Evolutionary conservation across 2,329 filamentous ascomycete species (phyloP).

Genomic region (Clonostachys chloroleuca): DNA sequence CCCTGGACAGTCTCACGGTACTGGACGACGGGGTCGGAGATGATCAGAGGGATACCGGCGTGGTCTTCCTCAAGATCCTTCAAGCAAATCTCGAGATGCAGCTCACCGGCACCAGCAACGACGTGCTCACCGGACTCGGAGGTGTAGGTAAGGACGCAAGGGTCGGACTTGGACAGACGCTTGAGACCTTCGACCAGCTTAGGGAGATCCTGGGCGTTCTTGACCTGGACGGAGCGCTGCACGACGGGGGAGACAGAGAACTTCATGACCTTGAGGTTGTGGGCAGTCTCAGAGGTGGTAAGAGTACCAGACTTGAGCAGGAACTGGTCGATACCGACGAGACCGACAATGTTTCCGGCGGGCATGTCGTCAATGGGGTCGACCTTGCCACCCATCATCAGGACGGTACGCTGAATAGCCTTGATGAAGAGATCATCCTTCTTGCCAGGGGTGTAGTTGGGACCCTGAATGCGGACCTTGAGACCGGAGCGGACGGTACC

Average conservation of each 20-base stretch:
- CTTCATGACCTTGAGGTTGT: constrained; percentile 99
- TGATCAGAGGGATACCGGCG: constrained; percentile 94
- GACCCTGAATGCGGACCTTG: constrained; percentile 99
- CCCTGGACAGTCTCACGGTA: constrained; percentile 93
- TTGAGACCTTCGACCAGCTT: constrained; percentile 99
- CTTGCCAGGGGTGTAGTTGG: constrained; percentile 96
- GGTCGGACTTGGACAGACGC: constrained; percentile 99
- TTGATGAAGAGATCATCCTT: constrained; percentile 99
- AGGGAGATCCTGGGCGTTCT: constrained; percentile 99
- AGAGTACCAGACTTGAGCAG: constrained; percentile 99
- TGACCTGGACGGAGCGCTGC: constrained; percentile 97
- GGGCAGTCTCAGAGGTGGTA: constrained; percentile 92
- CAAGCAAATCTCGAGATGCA: constrained; percentile 99
- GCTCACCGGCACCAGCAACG: constrained; percentile 97
- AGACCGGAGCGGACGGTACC: constrained; percentile 97
- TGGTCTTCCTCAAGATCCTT: constrained; percentile 99
- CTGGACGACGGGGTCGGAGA: constrained; percentile 96
- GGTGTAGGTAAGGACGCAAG: constrained; percentile 91
- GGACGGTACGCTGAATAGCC: constrained; percentile 98
- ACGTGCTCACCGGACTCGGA: constrained; percentile 96
- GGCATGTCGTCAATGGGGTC: constrained; percentile 99
- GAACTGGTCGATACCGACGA: constrained; percentile 99
- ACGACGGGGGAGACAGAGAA: constrained; percentile 99
- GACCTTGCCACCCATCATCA: constrained; percentile 99
- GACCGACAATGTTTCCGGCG: constrained; percentile 98